A percentile compares a stretch with the other conserved stretches of the same genome.
These are phyloP conservation scores for Aspergillus proliferans DNA, from an alignment of 2,329 filamentous ascomycete genomes.

Conservation along the genomic window DNA sequence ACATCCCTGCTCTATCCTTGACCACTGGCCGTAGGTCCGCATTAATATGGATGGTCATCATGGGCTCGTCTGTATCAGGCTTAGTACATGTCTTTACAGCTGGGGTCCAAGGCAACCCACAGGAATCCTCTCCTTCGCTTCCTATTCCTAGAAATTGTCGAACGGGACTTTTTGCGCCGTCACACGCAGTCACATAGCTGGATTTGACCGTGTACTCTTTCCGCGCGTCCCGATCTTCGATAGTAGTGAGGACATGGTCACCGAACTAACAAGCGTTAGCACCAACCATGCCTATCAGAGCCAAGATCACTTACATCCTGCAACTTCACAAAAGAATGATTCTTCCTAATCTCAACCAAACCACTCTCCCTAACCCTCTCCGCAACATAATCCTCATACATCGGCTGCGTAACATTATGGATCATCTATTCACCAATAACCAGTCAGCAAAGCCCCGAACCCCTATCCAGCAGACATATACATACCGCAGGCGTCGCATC, in stretches of 20 bases:
- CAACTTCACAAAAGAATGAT: conserved; percentile 27
- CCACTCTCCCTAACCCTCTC: conserved; percentile 13
- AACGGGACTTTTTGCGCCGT: conserved; percentile 29
- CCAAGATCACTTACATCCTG: conserved; percentile 19
- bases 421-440: conserved; percentile 27
- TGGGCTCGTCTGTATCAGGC: conserved; percentile 31
- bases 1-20: conserved; percentile 36
- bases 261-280: conserved; percentile 7
- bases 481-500: conserved; percentile 30
- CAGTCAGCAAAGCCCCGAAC: not conserved
- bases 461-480: not conserved
- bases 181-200: conserved; percentile 31
- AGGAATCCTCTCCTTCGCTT: conserved; percentile 40
- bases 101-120: conserved; percentile 16
- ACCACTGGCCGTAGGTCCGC: conserved; percentile 36
- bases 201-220: conserved; percentile 23
- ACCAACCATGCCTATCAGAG: not conserved
- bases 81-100: conserved; percentile 2
- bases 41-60: conserved; percentile 45
- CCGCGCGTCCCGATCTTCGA: conserved; percentile 23
- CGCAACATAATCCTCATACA: conserved; percentile 33
- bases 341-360: conserved; percentile 14
- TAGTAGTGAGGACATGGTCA: conserved; percentile 20
- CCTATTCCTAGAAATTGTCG: conserved; percentile 28
- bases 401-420: conserved; percentile 39